Evolutionary conservation across 768 basidiomycete genomes (phyloP).

Genomic region (Russula sp.): DNA sequence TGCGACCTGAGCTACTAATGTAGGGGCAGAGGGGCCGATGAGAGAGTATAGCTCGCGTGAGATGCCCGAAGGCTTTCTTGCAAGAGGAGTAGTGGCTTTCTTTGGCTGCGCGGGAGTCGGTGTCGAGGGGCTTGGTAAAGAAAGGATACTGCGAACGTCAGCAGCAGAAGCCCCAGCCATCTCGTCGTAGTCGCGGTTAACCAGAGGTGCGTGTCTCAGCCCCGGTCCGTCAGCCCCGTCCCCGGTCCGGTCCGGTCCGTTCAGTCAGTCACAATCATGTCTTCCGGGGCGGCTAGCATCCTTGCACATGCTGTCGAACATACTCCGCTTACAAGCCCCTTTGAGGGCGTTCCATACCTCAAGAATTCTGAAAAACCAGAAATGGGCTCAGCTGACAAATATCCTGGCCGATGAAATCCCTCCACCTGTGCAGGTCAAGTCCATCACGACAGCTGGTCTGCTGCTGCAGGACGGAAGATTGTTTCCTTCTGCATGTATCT

Average conservation of each 20-base stretch:
- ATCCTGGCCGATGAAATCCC: slow-evolving; percentile 65
- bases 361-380: slow-evolving; percentile 13
- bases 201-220: neutral
- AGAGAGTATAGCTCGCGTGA: slow-evolving; percentile 89
- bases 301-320: neutral
- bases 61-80: slow-evolving; percentile 81
- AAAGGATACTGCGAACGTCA: slow-evolving; percentile 81
- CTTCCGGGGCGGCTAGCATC: too few species aligned
- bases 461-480: slow-evolving; percentile 73
- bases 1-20: slow-evolving; percentile 69
- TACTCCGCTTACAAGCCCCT: slow-evolving; percentile 7
- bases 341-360: slow-evolving; percentile 15
- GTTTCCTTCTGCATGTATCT: slow-evolving; percentile 71
- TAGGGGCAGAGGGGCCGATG: slow-evolving; percentile 90
- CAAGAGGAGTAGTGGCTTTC: slow-evolving; percentile 31
- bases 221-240: neutral
- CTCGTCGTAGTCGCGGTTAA: slow-evolving; percentile 1
- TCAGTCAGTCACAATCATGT: too few species aligned
- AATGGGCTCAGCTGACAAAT: slow-evolving; percentile 45
- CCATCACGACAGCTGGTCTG: slow-evolving; percentile 58
- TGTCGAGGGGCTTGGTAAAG: slow-evolving; percentile 42
- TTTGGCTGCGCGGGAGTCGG: slow-evolving; percentile 44
- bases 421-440: slow-evolving; percentile 66
- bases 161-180: slow-evolving; percentile 66
- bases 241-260: slow-evolving; percentile 1